phyloP scores from a whole-genome alignment of 2,329 filamentous ascomycete genomes.

The Pseudogymnoascus sp. region DNA sequence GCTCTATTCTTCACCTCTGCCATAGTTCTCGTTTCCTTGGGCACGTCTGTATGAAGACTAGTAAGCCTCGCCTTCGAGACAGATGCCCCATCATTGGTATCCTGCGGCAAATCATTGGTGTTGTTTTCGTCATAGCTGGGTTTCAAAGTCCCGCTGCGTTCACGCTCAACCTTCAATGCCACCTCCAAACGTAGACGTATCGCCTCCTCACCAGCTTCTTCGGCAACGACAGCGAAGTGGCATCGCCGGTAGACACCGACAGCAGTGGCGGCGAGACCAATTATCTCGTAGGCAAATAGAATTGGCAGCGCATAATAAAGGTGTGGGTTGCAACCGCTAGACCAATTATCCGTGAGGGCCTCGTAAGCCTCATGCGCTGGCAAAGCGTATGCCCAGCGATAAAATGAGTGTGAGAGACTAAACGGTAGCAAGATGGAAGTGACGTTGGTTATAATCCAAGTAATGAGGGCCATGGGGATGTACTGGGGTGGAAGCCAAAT shows the following conservation, averaged over 20 bases:
- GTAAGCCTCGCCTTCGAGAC: background rate
- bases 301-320: constrained; percentile 33
- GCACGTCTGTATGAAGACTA: background rate
- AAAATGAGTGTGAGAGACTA: constrained; percentile 49
- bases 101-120: background rate
- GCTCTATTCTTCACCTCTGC: background rate
- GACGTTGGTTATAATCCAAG: constrained; percentile 59
- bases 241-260: constrained; percentile 27
- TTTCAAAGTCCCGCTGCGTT: constrained; percentile 12
- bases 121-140: background rate
- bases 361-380: constrained; percentile 49
- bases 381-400: constrained; percentile 54
- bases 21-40: background rate
- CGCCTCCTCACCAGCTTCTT: constrained; percentile 21
- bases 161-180: constrained; percentile 23
- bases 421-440: constrained; percentile 50
- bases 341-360: constrained; percentile 33
- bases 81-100: background rate
- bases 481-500: constrained; percentile 12
- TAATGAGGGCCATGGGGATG: constrained; percentile 34
- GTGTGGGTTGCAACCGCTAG: constrained; percentile 29
- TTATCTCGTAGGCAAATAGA: constrained; percentile 32
- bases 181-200: constrained; percentile 24
- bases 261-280: constrained; percentile 18
- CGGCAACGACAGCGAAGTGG: constrained; percentile 26